phyloP scores from a whole-genome alignment of 257 asterid genomes.

The Eucommia ulmoides region DNA sequence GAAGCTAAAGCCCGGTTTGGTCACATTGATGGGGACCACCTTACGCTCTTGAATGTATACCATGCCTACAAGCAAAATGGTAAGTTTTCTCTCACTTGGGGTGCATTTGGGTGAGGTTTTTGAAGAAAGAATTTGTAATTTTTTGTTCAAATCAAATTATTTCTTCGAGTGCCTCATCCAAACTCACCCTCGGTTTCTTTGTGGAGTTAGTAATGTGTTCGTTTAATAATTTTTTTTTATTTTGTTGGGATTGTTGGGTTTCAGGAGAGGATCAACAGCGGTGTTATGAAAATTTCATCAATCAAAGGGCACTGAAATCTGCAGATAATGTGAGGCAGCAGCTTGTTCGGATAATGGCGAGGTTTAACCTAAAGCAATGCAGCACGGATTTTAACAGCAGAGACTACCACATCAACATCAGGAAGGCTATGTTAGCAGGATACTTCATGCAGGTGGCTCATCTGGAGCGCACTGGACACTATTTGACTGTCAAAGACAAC shows the following conservation, averaged over 20 bases:
- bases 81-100: too few species aligned
- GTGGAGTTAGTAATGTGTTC: too few species aligned
- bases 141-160: too few species aligned
- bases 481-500: conserved; percentile 91
- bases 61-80: conserved; percentile 93
- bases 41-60: conserved; percentile 80
- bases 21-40: conserved; percentile 94
- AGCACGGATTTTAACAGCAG: conserved; percentile 96
- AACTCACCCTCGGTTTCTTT: too few species aligned
- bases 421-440: conserved; percentile 98
- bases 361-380: conserved; percentile 86
- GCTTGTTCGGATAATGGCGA: conserved; percentile 82
- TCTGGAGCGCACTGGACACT: conserved; percentile 82
- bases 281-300: conserved; percentile 92
- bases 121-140: too few species aligned
- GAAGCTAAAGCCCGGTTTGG: conserved; percentile 99
- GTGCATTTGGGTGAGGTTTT: too few species aligned
- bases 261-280: conserved; percentile 88
- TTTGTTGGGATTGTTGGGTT: too few species aligned
- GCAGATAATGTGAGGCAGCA: conserved; percentile 96
- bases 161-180: too few species aligned
- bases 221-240: too few species aligned
- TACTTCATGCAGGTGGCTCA: conserved; percentile 99
- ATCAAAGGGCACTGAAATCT: conserved; percentile 69
- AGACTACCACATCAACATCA: conserved; percentile 84